Evolutionary conservation across 1,284 basidiomycete species (phyloP), one percentile per base, ranked within the genome.

Genomic region (Exobasidium rhododendri): DNA sequence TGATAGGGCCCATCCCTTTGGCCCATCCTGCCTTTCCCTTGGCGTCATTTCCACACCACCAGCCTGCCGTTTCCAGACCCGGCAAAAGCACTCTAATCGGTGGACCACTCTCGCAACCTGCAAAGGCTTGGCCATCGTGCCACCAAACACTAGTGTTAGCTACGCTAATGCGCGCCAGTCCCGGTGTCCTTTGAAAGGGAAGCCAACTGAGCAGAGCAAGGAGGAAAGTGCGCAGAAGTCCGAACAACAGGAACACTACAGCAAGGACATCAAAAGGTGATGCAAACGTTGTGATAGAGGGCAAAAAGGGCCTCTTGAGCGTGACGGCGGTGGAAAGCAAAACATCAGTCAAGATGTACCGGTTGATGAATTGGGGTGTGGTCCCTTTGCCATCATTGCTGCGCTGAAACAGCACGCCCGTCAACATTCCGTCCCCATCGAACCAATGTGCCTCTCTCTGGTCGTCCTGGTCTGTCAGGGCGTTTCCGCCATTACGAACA

Each of bases 401-500:
- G 7, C 35, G 35, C 0, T 75, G 71, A 64, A 84, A 84, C 56
- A 79, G 77, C 13, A 84, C 83, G 13, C 83, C 83, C 53, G 80
- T 79, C 0, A 84, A 74, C 83, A 84, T 84, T 20, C 83, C 74
- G 35, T 75, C 65, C 61, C 74, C 61, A 70, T 80, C 56, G 74
- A 81, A 71, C 81, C 79, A 66, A 75, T 71, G 78, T 11, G 62
- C 76, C 57, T 77, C 77, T 55, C 71, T 68, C 47, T 67, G 70
- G 31, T 46, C 58, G 54, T 65, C 70, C 56, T 61, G 67, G 53
- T 63, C 65, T 51, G 66, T 71, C 31, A 64, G 73, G 0, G 83
- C 82, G 61, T 83, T 83, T n/a, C 82, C 81, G 11, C 83, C 83
- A 63, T 84, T 84, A 47, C 83, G 70, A 30, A 83, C 79, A 63